Evolutionary conservation across 2,329 filamentous ascomycete genomes (phyloP).

Genomic region (Penicillium brevicompactum): DNA sequence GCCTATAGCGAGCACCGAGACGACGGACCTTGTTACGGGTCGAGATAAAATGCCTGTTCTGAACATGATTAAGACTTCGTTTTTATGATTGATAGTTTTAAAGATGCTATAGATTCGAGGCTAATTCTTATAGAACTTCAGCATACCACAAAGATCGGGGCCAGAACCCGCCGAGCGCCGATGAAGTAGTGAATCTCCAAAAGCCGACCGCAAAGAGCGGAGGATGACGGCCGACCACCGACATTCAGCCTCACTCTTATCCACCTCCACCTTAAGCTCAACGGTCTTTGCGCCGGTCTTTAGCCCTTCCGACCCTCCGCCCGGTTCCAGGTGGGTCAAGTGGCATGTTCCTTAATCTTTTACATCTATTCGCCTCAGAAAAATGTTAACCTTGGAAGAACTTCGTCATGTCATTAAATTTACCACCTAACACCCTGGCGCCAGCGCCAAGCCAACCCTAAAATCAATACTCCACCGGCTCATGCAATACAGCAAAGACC

Average conservation of each 20-base stretch:
- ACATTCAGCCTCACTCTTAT: not conserved
- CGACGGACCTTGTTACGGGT: not conserved
- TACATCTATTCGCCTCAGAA: too few species aligned
- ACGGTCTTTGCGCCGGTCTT: not conserved
- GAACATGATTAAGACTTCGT: not conserved
- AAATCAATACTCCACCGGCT: conserved; percentile 1
- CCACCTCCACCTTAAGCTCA: not conserved
- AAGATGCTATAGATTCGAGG: too few species aligned
- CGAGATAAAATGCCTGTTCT: not conserved
- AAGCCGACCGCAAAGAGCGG: not conserved
- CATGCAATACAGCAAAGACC: not conserved
- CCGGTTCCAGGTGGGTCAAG: too few species aligned
- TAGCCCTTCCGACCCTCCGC: too few species aligned
- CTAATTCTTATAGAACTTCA: not conserved
- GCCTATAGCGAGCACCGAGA: not conserved
- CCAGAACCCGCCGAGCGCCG: not conserved
- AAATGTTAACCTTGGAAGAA: too few species aligned
- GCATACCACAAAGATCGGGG: not conserved
- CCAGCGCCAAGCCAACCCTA: not conserved
- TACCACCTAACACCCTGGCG: not conserved
- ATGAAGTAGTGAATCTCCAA: not conserved
- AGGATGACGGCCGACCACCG: not conserved
- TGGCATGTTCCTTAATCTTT: too few species aligned
- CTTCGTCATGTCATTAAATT: conserved; percentile 1
- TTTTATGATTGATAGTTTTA: not conserved